Evolutionary conservation across 306 rosid genomes (phyloP), one percentile per base, ranked within the genome.

Genomic region (Cucumis hystrix): DNA sequence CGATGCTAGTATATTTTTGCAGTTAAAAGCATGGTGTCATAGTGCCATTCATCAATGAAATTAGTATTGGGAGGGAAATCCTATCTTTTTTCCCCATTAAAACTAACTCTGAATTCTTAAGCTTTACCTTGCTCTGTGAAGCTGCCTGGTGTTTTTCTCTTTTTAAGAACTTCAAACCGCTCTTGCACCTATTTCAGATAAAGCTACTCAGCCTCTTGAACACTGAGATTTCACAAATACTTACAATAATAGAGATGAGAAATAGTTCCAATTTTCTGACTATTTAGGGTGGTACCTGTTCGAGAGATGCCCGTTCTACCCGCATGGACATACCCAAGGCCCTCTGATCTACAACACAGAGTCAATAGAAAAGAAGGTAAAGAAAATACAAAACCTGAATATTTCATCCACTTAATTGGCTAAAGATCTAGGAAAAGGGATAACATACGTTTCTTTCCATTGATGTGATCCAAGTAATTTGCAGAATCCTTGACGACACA

Each of bases 251-350:
- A 28, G 58, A 9, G 60, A 23, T 7, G 15, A 35, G 39, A 61
- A 45, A 77, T 63, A 43, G 20, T 77, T 62, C 3, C 69, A 41
- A 62, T 17, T 47, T 62, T 6, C 71, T 18, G 62, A 39, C 59
- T 21, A 70, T 69, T 79, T 68, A 58, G 54, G 17, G 37, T 23
- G 70, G 58, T 63, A 91, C 98, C 98, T 96, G 99, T 43, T 89
- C n/a, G 35, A 96, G 94, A 82, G 96, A 89, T 80, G 99, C 97
- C 18, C 94, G 90, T 80, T 96, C 98, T 45, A 91, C 97, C 81
- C 97, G 85, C 99, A 96, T 96, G 75, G 99, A 96, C 99, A 96
- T 96, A 68, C 99, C 99, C 91, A 96, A 83, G 3, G 98, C 98
- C 87, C 98, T 88, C 85, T 96, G 98, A 87, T 92, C 98, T 96